These are phyloP conservation scores for Crucihimalaya himalaica DNA, from an alignment of 345 rosid species.

Conservation along the genomic window DNA sequence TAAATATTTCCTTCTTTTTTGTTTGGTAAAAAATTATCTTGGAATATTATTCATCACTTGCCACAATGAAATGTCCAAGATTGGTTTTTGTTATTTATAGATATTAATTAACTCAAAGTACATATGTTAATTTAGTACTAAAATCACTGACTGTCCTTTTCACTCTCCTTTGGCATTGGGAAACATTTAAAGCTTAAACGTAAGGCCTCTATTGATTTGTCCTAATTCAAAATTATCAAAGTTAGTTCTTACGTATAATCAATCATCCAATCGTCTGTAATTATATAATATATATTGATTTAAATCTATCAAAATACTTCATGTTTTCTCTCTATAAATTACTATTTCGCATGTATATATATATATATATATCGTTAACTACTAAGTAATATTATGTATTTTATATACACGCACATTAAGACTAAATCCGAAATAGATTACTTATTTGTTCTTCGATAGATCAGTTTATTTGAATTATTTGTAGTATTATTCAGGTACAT, in stretches of 20 bases:
- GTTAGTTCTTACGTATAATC: constrained; percentile 31
- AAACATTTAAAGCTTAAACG: constrained; percentile 7
- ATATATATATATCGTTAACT: neutral
- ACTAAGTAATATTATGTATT: neutral
- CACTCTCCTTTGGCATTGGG: constrained; percentile 15
- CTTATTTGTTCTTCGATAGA: neutral
- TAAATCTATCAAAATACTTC: neutral
- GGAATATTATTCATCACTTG: neutral
- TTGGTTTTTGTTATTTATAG: neutral
- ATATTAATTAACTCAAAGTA: neutral
- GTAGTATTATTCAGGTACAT: constrained; percentile 19
- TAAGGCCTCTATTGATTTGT: constrained; percentile 13
- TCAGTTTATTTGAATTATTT: neutral
- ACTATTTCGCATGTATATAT: neutral
- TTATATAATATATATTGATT: neutral
- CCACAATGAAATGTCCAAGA: constrained; percentile 6
- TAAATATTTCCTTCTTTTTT: neutral
- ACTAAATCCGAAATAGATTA: constrained; percentile 2
- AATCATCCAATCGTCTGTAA: constrained; percentile 14
- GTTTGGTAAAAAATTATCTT: neutral
- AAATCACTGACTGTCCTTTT: constrained; percentile 18
- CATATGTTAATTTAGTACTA: constrained; percentile 11
- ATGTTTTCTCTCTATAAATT: neutral
- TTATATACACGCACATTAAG: neutral
- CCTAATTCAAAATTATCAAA: constrained; percentile 1